Conservation (phyloP, 768 basidiomycete species). For the Calocybe gangraenosa region DNA sequence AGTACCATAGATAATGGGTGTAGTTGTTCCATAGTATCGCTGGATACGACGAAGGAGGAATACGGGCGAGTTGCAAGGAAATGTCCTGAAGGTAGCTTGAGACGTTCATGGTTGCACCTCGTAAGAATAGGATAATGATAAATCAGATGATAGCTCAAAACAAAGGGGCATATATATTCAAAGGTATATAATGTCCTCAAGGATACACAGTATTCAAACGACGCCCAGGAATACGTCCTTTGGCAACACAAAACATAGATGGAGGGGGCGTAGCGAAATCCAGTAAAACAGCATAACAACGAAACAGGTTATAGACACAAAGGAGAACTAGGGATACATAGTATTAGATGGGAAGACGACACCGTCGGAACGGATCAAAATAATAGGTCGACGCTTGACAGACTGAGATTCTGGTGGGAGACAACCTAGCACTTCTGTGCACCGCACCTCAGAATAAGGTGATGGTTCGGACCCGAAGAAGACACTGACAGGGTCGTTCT, state of each 20-base stretch:
- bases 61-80: constrained; percentile 22
- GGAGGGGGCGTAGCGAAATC: constrained; percentile 22
- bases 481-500: constrained; percentile 73
- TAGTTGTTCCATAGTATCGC: constrained; percentile 56
- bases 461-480: constrained; percentile 88
- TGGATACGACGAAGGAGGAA: constrained; percentile 34
- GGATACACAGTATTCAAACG: constrained; percentile 13
- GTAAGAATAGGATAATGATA: too few species aligned
- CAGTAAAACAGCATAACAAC: constrained; percentile 20
- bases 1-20: constrained; percentile 59
- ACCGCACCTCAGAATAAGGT: constrained; percentile 83
- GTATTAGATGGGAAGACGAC: constrained; percentile 82
- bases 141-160: neutral
- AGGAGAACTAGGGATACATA: constrained; percentile 64
- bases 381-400: constrained; percentile 70
- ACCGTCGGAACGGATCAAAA: constrained; percentile 81
- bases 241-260: constrained; percentile 18
- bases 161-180: constrained; percentile 2
- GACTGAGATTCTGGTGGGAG: constrained; percentile 68
- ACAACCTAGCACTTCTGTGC: constrained; percentile 81
- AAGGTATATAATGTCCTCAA: constrained; percentile 8
- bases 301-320: constrained; percentile 16
- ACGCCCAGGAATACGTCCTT: constrained; percentile 13
- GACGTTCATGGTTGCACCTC: constrained; percentile 26
- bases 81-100: constrained; percentile 26